Percentiles rank a stretch among this genome's conserved stretches.
Evolutionary conservation across 1,284 basidiomycete species (phyloP).

Genomic region (Cutaneotrichosporon sp.): DNA sequence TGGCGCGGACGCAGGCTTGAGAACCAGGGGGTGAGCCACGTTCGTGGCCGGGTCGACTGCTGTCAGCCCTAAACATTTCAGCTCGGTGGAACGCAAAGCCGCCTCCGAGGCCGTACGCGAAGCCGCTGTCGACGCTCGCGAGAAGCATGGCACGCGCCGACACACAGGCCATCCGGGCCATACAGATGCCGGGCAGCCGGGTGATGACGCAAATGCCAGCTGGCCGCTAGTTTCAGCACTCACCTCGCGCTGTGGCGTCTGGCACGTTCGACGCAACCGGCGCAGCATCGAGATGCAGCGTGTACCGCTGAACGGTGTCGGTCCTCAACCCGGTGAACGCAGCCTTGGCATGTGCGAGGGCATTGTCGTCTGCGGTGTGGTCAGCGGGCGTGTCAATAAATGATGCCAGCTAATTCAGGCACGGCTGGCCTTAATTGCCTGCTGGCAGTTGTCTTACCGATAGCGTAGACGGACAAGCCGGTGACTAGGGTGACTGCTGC

Average conservation of each 20-base stretch:
- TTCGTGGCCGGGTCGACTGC: constrained; percentile 44
- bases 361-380: constrained; percentile 1
- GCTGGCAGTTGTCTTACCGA: background rate
- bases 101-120: too few relatives aligned
- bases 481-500: background rate
- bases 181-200: too few relatives aligned
- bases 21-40: constrained; percentile 37
- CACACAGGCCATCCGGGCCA: too few relatives aligned
- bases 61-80: too few relatives aligned
- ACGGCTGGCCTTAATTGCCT: too few relatives aligned
- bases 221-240: too few relatives aligned
- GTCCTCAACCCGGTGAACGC: constrained; percentile 1
- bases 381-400: too few relatives aligned
- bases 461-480: constrained; percentile 2
- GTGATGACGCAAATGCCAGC: too few relatives aligned
- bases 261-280: background rate
- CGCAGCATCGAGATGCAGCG: constrained; percentile 4
- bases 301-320: background rate
- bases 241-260: background rate
- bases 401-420: too few relatives aligned
- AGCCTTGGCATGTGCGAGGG: background rate
- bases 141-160: too few relatives aligned
- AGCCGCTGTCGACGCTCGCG: too few relatives aligned
- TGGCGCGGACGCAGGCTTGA: constrained; percentile 28
- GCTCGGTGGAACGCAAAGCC: too few relatives aligned